Base-by-base conservation (phyloP, 768 basidiomycete species). In the Phanerochaete sordida region DNA sequence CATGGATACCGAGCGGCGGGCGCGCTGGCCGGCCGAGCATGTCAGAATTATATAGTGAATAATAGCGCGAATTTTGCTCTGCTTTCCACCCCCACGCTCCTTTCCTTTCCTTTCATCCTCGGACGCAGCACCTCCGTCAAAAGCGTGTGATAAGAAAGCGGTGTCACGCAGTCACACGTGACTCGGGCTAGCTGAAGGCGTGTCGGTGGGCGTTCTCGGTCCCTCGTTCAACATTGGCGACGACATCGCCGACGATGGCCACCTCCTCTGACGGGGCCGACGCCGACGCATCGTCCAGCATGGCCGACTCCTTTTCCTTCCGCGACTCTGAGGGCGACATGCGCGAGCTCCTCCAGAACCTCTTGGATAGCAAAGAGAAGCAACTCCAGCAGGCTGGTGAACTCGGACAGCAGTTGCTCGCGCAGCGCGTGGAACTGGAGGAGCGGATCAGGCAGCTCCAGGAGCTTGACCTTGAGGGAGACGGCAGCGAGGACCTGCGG, bases 351-450 rank as follows among this genome's bases (percentile, higher is more conserved):
- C 76, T 83, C 7, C 76, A 79, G 60, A 64, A 66, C 21, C 85
- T 97, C 60, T 84, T 98, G 65, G 92, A 93, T 75, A 82, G 78
- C 71, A 98, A 98, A 80, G 91, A 95, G 74, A 86, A 87, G 70
- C 94, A 98, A 73, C 87, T 98, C 33, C 87, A 93, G 64, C 90
- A 93, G 64, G 93, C 93, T 4, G 95, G 92, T 37, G 89, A 87
- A 57, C 86, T 98, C 70, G 95, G 96, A 54, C 94, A 97, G 75
- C 90, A 92, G 72, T 86, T 98, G 67, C 86, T 98, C 62, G 84
- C 86, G 21, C 96, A 98, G 78, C 93, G 93, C 75, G 88, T 92
- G 76, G 92, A 96, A 70, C 84, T 98, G 62, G 93, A 97, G 74
- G 87, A 89, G 69, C 84, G 92, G 54, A 92, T 98, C 61, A 80